Evolutionary conservation across 805 yeast species (phyloP), one percentile per base, ranked within the genome.

Genomic region (Kodamaea neixiangensis): DNA sequence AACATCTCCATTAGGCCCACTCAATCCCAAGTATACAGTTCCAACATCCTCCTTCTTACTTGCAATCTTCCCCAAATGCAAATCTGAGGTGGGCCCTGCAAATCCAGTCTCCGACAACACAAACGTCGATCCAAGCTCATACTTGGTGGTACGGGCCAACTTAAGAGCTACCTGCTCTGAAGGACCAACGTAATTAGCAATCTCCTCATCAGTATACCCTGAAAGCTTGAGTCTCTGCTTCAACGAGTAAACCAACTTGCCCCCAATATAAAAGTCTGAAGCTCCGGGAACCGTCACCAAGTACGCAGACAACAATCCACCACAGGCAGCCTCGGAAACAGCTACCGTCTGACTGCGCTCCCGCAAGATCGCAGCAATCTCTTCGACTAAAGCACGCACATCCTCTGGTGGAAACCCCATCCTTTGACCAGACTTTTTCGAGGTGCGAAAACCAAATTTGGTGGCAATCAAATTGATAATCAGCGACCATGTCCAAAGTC

Each of bases 251-350:
- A 90, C 86, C 49, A 89, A 69, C 11, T 92, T 84, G 0, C 96
- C 92, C 15, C 97, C 97, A 52, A 87, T 87, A 59, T 86, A 89
- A 68, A 87, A 90, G 52, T 77, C 71, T 7, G 94, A 86, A 0
- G 96, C 96, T 3, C 97, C 96, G 0, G 96, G 92, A 3, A 87
- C 82, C 1, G 93, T 80, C 5, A 90, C 90, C 17, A 89, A 65
- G 60, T 87, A 89, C 1, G 96, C 88, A 3, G 94, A 85, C 6
- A 89, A 70, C 13, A 89, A 75, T 0, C 97, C 97, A 7, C 97
- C 97, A 65, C 96, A 89, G 0, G 96, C 96, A 2, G 92, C 91
- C 60, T 89, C 97, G 5, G 92, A 83, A 1, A 87, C 86, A 0
- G 96, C 88, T 18, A 89, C 69, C 0, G 96, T 87, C 63, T 85